These are phyloP conservation scores for Metschnikowia santaceciliae DNA, from an alignment of 805 yeast species.

Conservation along the genomic window DNA sequence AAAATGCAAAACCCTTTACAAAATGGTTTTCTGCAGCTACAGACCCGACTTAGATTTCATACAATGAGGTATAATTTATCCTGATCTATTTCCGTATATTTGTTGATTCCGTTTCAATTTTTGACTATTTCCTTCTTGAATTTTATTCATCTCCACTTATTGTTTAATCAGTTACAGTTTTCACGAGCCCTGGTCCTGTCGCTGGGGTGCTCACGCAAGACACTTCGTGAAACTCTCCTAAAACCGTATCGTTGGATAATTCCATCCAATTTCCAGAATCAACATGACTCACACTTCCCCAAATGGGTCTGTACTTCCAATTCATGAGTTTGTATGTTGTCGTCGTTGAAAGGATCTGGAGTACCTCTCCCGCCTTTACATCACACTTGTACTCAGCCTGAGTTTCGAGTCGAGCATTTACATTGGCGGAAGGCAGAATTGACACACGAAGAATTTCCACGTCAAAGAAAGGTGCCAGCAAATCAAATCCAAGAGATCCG, in stretches of 20 bases:
- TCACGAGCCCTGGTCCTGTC: too few relatives aligned
- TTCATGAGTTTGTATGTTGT: slow-evolving; percentile 5
- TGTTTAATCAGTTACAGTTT: too few relatives aligned
- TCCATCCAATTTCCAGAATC: slow-evolving; percentile 5
- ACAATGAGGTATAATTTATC: too few relatives aligned
- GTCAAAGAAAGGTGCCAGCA: slow-evolving; percentile 3
- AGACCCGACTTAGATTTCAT: too few relatives aligned
- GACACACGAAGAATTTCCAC: slow-evolving; percentile 1
- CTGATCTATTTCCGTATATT: too few relatives aligned
- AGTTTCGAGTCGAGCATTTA: slow-evolving; percentile 1
- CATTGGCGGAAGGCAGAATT: background rate
- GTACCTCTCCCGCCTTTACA: slow-evolving; percentile 6
- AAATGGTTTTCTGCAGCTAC: too few relatives aligned
- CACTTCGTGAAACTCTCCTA: slow-evolving; percentile 5
- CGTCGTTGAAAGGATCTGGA: slow-evolving; percentile 7
- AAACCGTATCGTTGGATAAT: background rate
- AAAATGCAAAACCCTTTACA: too few relatives aligned
- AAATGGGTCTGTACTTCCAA: slow-evolving; percentile 7
- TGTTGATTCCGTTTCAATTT: too few relatives aligned
- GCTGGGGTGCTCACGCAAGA: slow-evolving; percentile 5
- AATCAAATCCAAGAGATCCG: background rate
- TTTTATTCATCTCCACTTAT: too few relatives aligned
- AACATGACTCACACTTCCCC: background rate
- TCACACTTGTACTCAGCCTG: slow-evolving; percentile 12
- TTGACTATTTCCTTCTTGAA: too few relatives aligned